Evolutionary conservation across 495 filamentous ascomycete genomes (phyloP).

Genomic region (Friedmanniomyces simplex): DNA sequence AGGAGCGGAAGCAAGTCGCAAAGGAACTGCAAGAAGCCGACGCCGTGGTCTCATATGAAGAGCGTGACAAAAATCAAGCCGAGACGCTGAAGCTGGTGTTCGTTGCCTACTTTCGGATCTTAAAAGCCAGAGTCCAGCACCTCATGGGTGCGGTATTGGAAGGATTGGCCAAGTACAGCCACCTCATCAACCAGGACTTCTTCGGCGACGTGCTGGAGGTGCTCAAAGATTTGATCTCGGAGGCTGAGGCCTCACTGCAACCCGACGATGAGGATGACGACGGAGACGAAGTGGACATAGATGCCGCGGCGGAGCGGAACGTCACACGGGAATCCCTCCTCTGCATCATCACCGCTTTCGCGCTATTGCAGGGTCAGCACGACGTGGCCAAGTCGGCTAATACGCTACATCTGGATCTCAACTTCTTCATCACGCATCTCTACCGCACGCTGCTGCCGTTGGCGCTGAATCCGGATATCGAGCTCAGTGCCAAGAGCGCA

Average conservation of each 20-base stretch:
- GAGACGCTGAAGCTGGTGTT: conserved; percentile 95
- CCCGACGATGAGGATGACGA: conserved; percentile 32
- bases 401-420: conserved; percentile 72
- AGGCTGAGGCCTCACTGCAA: conserved; percentile 40
- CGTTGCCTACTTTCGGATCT: conserved; percentile 82
- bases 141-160: conserved; percentile 93
- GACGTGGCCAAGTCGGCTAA: conserved; percentile 48
- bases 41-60: conserved; percentile 79
- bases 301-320: conserved; percentile 45
- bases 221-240: conserved; percentile 75
- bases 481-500: conserved; percentile 70
- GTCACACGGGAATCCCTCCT: conserved; percentile 77
- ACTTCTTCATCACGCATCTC: conserved; percentile 88
- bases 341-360: conserved; percentile 90
- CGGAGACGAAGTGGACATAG: conserved; percentile 38
- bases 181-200: conserved; percentile 96
- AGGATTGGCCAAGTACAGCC: conserved; percentile 82
- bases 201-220: conserved; percentile 94
- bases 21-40: conserved; percentile 93
- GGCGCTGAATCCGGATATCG: conserved; percentile 72
- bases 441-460: conserved; percentile 72
- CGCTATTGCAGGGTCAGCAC: conserved; percentile 83
- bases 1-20: conserved; percentile 74
- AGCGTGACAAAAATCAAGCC: conserved; percentile 81
- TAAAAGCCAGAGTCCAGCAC: conserved; percentile 65